These are phyloP conservation scores for Fusarium sp. DNA, from an alignment of 2,329 filamentous ascomycete species.

Conservation along the genomic window DNA sequence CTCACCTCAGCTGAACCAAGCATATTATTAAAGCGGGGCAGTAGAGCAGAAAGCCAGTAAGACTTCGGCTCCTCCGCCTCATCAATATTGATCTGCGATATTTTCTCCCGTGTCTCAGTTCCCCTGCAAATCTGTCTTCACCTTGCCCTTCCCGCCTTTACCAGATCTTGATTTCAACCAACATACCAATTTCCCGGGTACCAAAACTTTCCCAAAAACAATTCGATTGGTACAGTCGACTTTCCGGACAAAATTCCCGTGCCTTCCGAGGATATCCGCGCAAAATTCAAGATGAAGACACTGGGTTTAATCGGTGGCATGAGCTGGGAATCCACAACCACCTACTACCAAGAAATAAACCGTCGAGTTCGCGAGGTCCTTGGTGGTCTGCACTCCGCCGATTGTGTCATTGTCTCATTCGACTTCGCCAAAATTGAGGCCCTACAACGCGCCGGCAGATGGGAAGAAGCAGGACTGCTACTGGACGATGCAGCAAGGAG, in stretches of 20 bases:
- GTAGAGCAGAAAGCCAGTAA: neutral
- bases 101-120: neutral
- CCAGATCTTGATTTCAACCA: neutral
- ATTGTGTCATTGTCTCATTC: constrained; percentile 42
- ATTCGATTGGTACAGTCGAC: too few relatives aligned
- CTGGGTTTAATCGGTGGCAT: constrained; percentile 45
- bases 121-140: neutral
- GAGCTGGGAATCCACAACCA: constrained; percentile 45
- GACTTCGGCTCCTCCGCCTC: fast-evolving
- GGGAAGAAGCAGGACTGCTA: constrained; percentile 29
- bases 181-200: too few relatives aligned
- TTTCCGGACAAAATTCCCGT: too few relatives aligned
- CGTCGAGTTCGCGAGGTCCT: constrained; percentile 35
- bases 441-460: constrained; percentile 31
- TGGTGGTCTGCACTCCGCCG: constrained; percentile 41
- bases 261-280: too few relatives aligned
- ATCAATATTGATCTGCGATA: neutral
- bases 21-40: neutral
- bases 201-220: too few relatives aligned
- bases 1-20: neutral
- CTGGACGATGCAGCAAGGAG: constrained; percentile 32
- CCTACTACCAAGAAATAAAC: constrained; percentile 46
- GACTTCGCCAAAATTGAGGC: constrained; percentile 43
- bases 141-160: neutral
- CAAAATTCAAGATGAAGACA: constrained; percentile 37